phyloP scores from a whole-genome alignment of 257 asterid species.

The Knoxia roxburghii region DNA sequence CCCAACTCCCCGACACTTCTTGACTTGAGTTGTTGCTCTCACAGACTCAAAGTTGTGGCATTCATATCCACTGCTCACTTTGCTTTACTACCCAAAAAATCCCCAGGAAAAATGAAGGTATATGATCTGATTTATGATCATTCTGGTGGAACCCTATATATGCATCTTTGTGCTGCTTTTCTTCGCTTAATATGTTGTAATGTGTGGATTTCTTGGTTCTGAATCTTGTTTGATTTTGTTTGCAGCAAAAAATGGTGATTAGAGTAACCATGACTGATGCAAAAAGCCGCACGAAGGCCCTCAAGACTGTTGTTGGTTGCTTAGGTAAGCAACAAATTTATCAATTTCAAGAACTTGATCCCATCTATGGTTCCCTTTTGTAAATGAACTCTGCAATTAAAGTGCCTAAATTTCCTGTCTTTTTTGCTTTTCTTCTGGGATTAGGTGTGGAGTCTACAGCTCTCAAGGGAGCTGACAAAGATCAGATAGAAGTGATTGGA shows the following conservation, averaged over 20 bases:
- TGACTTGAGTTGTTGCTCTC: too few relatives aligned
- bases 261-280: constrained; percentile 32
- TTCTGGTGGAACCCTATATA: not conserved
- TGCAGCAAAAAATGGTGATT: constrained; percentile 56
- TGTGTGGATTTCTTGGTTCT: not conserved
- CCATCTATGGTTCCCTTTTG: too few relatives aligned
- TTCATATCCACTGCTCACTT: too few relatives aligned
- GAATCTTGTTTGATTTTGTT: not conserved
- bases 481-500: constrained; percentile 50
- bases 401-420: not conserved
- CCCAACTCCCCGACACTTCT: too few relatives aligned
- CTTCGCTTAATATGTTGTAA: too few relatives aligned
- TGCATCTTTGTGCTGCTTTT: too few relatives aligned
- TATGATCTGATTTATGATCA: not conserved
- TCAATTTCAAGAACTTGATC: not conserved
- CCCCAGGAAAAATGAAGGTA: not conserved
- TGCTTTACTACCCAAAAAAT: not conserved
- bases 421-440: not conserved
- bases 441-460: constrained; percentile 45
- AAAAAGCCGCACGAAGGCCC: constrained; percentile 41
- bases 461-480: constrained; percentile 32
- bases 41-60: too few relatives aligned
- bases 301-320: constrained; percentile 17
- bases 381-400: too few relatives aligned
- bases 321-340: not conserved